Evolutionary conservation across 2,329 filamentous ascomycete genomes (phyloP).

Genomic region (Neofusicoccum parvum): DNA sequence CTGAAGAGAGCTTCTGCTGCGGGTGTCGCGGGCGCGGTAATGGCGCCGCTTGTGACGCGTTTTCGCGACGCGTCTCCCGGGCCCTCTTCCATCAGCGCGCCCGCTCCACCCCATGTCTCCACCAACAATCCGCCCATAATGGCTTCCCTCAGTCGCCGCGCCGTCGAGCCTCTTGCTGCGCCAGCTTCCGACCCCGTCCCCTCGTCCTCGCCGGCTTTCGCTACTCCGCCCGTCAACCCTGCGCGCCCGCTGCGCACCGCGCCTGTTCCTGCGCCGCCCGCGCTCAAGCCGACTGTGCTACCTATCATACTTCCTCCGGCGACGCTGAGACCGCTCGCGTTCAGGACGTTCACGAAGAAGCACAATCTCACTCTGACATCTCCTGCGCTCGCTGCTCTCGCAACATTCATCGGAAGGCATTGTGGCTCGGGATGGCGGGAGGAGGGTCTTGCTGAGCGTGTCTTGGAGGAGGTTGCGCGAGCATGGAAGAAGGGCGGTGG

Average conservation of each 20-base stretch:
- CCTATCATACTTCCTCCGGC: conserved; percentile 87
- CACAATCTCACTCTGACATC: conserved; percentile 92
- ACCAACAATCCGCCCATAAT: conserved; percentile 8
- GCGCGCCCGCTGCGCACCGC: conserved; percentile 58
- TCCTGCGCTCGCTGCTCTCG: conserved; percentile 79
- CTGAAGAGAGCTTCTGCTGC: not conserved
- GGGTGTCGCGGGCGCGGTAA: not conserved
- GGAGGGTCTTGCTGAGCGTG: conserved; percentile 87
- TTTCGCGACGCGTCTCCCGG: conserved; percentile 21
- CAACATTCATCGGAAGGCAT: conserved; percentile 86
- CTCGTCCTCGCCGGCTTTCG: conserved; percentile 89
- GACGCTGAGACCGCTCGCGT: conserved; percentile 85
- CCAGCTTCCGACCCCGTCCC: conserved; percentile 62
- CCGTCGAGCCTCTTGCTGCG: not conserved
- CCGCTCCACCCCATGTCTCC: conserved; percentile 11
- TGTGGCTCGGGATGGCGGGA: conserved; percentile 97
- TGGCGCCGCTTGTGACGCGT: conserved; percentile 10
- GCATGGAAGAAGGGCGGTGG: conserved; percentile 89
- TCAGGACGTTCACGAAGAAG: conserved; percentile 96
- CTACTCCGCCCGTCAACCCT: conserved; percentile 74
- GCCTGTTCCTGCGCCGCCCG: conserved; percentile 47
- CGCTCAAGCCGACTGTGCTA: conserved; percentile 65
- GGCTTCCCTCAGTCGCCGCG: conserved; percentile 11
- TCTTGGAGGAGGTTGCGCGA: conserved; percentile 87
- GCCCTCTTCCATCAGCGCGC: not conserved